Evolutionary conservation across 441 rosid genomes (phyloP), one percentile per base, ranked within the genome.

Genomic region (Rhodomyrtus psidioides): DNA sequence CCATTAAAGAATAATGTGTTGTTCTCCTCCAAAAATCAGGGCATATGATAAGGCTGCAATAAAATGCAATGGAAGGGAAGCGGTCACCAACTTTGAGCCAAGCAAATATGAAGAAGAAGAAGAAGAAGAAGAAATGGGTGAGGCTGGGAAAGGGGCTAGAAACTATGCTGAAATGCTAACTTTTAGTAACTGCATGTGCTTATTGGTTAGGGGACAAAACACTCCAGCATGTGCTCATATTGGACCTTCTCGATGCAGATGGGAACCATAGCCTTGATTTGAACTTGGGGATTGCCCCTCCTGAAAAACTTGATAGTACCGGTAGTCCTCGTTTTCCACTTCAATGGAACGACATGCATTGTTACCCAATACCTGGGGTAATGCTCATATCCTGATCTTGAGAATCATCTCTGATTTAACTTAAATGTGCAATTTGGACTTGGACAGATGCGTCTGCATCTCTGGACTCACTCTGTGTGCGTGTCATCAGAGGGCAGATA

Each of bases 31-130:
- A 39, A 65, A 65, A 70, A 70, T 12, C 79, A 70, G 79, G 79
- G 79, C 98, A 88, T 96, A 96, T 90, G 99, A 97, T 90, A 95
- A 92, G 93, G 98, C 98, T 86, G 98, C 98, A 82, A 91, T 97
- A 28, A 94, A 92, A 65, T 93, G 93, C 86, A 92, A 91, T 85
- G 98, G 98, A 42, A 93, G 91, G 88, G 99, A 97, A 82, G 98
- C 99, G 2, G 93, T 97, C 55, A 95, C 99, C 84, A 96, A 97
- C 86, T 97, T 97, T 85, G 95, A 93, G 81, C 93, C 95, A 6
- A 92, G 87, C 90, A 81, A 89, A 0, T 94, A 94, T 26, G 92
- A 92, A 42, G 92, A 87, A 19, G 92, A 92, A 46, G 93, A 87
- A 51, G 53, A 51, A 21, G 93, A 93, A 86, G 34, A 34, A 34